A percentile compares a stretch with the other conserved stretches of the same genome.
Evolutionary conservation across 106 monocot species (phyloP).

Genomic region (Dendrobium nobile): DNA sequence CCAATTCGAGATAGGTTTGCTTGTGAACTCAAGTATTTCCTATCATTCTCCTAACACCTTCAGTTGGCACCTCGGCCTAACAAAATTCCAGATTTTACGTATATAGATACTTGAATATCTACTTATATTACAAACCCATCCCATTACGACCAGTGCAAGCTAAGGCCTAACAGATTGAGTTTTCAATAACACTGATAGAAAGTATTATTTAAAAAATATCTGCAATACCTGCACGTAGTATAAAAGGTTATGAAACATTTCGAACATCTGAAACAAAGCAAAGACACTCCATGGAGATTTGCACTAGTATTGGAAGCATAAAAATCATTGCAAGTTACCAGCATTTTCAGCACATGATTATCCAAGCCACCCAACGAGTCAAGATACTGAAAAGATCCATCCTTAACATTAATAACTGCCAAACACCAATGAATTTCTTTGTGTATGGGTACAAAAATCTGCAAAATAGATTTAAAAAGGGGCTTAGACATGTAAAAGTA

Average conservation of each 20-base stretch:
- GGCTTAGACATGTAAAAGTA: not conserved
- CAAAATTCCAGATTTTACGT: not conserved
- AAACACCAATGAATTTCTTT: conserved; percentile 77
- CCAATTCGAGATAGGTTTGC: too few species aligned
- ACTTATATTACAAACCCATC: not conserved
- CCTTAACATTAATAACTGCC: conserved; percentile 62
- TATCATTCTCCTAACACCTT: too few species aligned
- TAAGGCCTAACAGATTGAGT: not conserved
- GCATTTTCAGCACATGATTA: conserved; percentile 28
- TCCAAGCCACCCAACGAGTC: conserved; percentile 88
- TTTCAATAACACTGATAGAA: not conserved
- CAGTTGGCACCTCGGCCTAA: too few species aligned
- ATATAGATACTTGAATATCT: not conserved
- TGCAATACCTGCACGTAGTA: not conserved
- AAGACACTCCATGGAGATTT: not conserved
- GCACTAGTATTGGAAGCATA: not conserved
- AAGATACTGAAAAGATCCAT: conserved; percentile 56
- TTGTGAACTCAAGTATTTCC: too few species aligned
- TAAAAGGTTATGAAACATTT: not conserved
- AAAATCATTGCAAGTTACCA: conserved; percentile 31
- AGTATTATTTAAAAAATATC: not conserved
- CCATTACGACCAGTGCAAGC: not conserved
- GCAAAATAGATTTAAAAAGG: conserved; percentile 10
- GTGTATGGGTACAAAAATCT: conserved; percentile 83
- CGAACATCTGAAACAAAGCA: not conserved